Evolutionary conservation across 2,329 filamentous ascomycete genomes (phyloP), one percentile per base, ranked within the genome.

Genomic region (Colletotrichum sp.): DNA sequence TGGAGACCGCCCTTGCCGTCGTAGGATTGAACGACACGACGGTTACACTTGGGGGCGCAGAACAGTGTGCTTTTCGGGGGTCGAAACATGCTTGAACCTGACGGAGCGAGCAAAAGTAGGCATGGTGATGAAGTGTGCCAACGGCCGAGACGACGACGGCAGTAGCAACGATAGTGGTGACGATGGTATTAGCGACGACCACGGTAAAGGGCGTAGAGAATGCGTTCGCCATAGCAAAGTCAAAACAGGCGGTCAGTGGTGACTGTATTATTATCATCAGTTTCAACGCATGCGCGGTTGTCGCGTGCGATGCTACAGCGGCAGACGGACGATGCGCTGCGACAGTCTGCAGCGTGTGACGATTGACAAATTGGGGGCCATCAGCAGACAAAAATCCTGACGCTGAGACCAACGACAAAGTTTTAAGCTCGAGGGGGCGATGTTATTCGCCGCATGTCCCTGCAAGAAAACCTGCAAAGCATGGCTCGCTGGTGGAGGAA

Each of bases 241-340:
- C 6, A 12, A 12, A 47, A 47, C 38, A 47, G 0, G 1, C 3
- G 38, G 18, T 6, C 18, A n/a, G 18, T 12, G 38, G 38, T 47
- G 0, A n/a, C 1, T 11, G 0, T 47, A n/a, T n/a, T 47, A 47
- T n/a, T 0, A n/a, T 7, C 38, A 4, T 0, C 11, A n/a, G 18
- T 47, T n/a, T 4, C 38, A 47, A 47, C 18, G 9, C 38, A 0
- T 47, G 38, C 0, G 9, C 38, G 18, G 0, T 4, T 47, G 1
- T 47, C 0, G 16, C 4, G 27, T 11, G 31, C 3, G 16, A 61
- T 61, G 58, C n/a, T 13, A 21, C 58, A 61, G 58, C 7, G 13
- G n/a, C 33, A 36, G 27, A 29, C 54, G 16, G 27, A 29, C 54
- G 16, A 62, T 38, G 9, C 15, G 27, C 21, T 36, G 43, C n/a